Conservation (phyloP, 768 basidiomycete species). For the Dacryopinax primogenitus region DNA sequence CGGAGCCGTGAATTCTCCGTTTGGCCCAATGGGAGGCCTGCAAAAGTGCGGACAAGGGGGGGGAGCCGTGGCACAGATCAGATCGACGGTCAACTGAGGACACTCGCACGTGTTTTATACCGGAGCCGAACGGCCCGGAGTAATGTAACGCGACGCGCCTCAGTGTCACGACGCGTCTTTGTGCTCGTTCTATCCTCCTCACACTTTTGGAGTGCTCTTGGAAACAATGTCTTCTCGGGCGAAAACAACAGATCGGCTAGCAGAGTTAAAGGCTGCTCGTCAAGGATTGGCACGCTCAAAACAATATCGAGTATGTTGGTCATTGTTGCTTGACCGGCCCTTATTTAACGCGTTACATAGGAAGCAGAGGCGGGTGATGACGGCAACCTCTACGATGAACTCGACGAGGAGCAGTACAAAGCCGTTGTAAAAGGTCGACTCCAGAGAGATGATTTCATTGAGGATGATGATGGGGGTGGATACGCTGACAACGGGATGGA, state of each 20-base stretch:
- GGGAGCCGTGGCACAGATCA: too few relatives aligned
- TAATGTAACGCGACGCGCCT: constrained; percentile 6
- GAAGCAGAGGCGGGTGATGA: constrained; percentile 36
- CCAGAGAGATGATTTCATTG: constrained; percentile 83
- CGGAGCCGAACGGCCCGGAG: constrained; percentile 7
- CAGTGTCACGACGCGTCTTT: constrained; percentile 3
- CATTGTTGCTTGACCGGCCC: too few relatives aligned
- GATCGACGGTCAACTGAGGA: too few relatives aligned
- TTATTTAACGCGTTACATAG: constrained; percentile 5
- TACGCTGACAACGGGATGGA: constrained; percentile 97
- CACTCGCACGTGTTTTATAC: too few relatives aligned
- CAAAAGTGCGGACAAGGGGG: too few relatives aligned
- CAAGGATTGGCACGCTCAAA: background rate
- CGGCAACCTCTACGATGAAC: constrained; percentile 69
- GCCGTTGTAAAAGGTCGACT: constrained; percentile 71
- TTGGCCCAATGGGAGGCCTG: too few relatives aligned
- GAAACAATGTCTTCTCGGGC: background rate
- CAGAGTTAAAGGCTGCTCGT: background rate
- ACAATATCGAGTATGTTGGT: background rate
- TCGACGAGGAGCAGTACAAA: constrained; percentile 79
- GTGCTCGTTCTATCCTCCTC: background rate
- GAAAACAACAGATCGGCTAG: background rate
- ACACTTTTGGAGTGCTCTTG: background rate
- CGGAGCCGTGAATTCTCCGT: too few relatives aligned
- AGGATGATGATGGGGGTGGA: constrained; percentile 80